Conservation (phyloP, 495 filamentous ascomycete genomes). For the Collariella sp. region DNA sequence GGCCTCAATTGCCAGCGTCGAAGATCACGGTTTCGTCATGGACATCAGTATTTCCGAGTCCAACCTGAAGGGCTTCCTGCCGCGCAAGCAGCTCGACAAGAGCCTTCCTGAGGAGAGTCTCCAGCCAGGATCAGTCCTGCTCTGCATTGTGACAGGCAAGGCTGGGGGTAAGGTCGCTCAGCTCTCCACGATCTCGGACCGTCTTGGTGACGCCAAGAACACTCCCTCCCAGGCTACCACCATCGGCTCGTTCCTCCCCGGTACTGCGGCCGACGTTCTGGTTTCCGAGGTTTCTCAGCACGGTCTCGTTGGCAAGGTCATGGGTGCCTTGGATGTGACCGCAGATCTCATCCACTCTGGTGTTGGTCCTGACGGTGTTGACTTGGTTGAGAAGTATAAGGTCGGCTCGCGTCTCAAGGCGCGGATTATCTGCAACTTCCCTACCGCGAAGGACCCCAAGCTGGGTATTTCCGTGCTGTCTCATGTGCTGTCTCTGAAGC, state of each 20-base stretch:
- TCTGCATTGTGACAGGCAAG: slow-evolving; percentile 73
- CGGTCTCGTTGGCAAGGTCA: slow-evolving; percentile 67
- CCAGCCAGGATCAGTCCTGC: slow-evolving; percentile 60
- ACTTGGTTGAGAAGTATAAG: slow-evolving; percentile 65
- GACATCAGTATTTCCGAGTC: slow-evolving; percentile 67
- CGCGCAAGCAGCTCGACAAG: slow-evolving; percentile 72
- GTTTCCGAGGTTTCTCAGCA: slow-evolving; percentile 59
- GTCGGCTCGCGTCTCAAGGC: slow-evolving; percentile 76
- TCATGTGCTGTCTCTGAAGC: slow-evolving; percentile 61
- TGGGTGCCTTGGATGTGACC: slow-evolving; percentile 83
- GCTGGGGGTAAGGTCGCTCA: slow-evolving; percentile 74
- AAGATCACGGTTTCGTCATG: slow-evolving; percentile 94
- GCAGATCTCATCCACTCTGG: slow-evolving; percentile 86
- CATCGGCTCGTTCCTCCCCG: slow-evolving; percentile 82
- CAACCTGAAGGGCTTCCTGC: slow-evolving; percentile 70
- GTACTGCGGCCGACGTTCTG: slow-evolving; percentile 78
- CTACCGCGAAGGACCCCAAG: slow-evolving; percentile 66
- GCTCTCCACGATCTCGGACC: slow-evolving; percentile 65
- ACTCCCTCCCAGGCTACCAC: slow-evolving; percentile 69
- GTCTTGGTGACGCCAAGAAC: slow-evolving; percentile 59
- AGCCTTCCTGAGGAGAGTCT: slow-evolving; percentile 55
- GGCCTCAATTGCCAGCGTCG: slow-evolving; percentile 78
- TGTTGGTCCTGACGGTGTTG: slow-evolving; percentile 50
- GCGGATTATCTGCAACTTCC: slow-evolving; percentile 78
- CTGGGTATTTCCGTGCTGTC: slow-evolving; percentile 78